Conservation (phyloP, 1,284 basidiomycete species). For the Lentinula novae-zelandiae region DNA sequence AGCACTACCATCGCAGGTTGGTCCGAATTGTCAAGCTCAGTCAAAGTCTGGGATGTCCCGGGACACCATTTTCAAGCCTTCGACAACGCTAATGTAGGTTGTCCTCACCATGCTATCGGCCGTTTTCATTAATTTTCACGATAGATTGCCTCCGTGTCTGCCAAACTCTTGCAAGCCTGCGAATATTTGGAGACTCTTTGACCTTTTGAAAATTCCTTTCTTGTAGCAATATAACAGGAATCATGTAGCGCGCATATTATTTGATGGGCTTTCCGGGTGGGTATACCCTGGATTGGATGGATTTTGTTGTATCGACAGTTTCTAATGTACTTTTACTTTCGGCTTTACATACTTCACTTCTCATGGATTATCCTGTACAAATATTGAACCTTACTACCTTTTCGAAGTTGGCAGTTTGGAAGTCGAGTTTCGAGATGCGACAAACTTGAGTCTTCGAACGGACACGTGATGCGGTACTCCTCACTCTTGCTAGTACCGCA, state of each 20-base stretch:
- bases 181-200: slow-evolving; percentile 5
- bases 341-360: too few relatives aligned
- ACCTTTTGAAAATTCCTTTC: background rate
- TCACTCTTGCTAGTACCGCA: background rate
- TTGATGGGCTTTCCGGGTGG: background rate
- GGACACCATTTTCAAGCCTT: slow-evolving; percentile 68
- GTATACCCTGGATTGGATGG: background rate
- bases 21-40: slow-evolving; percentile 37
- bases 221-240: background rate
- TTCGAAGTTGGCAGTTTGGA: too few relatives aligned
- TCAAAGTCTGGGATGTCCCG: slow-evolving; percentile 53
- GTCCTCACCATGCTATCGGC: background rate
- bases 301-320: background rate
- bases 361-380: too few relatives aligned
- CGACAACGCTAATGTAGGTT: slow-evolving; percentile 40
- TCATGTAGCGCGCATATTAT: background rate
- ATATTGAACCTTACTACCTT: too few relatives aligned
- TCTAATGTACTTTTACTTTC: background rate
- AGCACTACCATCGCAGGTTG: slow-evolving; percentile 38
- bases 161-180: slow-evolving; percentile 7
- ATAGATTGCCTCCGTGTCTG: slow-evolving; percentile 7
- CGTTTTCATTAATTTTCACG: background rate
- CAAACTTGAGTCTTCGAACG: background rate
- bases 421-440: background rate
- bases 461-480: background rate